Percentiles rank a stretch among this genome's conserved stretches.
Conservation (phyloP, 176 grass and related monocot genomes). For the Elaeis guineensis region DNA sequence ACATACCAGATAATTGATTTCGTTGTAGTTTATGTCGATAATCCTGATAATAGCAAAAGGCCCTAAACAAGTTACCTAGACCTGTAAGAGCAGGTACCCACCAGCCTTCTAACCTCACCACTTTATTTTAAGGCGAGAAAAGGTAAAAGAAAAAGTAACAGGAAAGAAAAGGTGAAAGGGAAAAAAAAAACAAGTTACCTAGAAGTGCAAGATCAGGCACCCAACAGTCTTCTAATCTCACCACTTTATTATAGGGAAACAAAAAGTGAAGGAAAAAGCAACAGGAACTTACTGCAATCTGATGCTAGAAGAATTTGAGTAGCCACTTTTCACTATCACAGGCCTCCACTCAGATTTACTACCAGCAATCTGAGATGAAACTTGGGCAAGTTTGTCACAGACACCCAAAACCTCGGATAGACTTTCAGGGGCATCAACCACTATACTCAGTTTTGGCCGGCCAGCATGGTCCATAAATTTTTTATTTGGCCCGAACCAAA, state of each 20-base stretch:
- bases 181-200: too few species aligned
- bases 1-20: too few species aligned
- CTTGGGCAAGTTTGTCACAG: constrained; percentile 56
- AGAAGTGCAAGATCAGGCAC: too few species aligned
- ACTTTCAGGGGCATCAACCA: constrained; percentile 58
- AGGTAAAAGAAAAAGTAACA: constrained; percentile 1
- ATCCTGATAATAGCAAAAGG: too few species aligned
- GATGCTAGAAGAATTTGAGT: constrained; percentile 41
- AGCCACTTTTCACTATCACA: constrained; percentile 54
- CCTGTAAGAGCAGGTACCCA: too few species aligned
- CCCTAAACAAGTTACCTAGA: too few species aligned
- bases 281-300: constrained; percentile 61
- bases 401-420: constrained; percentile 54
- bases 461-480: constrained; percentile 71
- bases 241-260: too few species aligned
- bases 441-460: constrained; percentile 57
- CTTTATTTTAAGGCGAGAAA: background rate
- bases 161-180: constrained; percentile 4
- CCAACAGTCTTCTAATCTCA: too few species aligned
- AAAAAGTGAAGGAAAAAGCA: constrained; percentile 4
- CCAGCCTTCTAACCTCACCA: too few species aligned
- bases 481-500: constrained; percentile 54
- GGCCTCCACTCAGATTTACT: constrained; percentile 85
- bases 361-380: constrained; percentile 42
- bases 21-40: too few species aligned